These are phyloP conservation scores for Cucurbita argyrosperma DNA, from an alignment of 306 rosid species.

Conservation along the genomic window DNA sequence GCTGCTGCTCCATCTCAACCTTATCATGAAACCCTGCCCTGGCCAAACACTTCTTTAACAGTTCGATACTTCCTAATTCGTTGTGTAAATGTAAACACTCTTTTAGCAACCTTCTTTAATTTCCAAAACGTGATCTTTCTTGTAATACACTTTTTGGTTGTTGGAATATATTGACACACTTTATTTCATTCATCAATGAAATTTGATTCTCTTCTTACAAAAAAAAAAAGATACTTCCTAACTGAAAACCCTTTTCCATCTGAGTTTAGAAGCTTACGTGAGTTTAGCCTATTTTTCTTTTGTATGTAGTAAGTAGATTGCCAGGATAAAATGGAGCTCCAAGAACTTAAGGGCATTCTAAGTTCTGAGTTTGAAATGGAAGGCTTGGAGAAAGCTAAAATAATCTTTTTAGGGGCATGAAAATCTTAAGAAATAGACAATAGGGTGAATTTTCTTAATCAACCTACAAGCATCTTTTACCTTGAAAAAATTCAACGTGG, in stretches of 20 bases:
- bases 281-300: not conserved
- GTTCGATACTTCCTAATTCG: not conserved
- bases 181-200: no score
- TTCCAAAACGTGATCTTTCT: no score
- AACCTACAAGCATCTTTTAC: not conserved
- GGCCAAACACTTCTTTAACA: no score
- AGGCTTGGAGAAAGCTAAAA: not conserved
- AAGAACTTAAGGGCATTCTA: not conserved
- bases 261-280: not conserved
- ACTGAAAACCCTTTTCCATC: no score
- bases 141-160: no score
- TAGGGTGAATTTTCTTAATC: not conserved
- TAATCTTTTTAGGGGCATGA: not conserved
- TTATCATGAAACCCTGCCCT: no score
- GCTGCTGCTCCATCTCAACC: no score
- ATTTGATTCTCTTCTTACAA: no score
- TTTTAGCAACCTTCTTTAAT: not conserved
- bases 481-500: not conserved
- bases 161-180: no score
- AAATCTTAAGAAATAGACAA: not conserved
- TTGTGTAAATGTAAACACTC: not conserved
- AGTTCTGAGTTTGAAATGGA: not conserved
- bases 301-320: not conserved
- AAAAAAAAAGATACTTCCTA: no score
- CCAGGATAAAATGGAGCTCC: not conserved